These are phyloP conservation scores for Prunus mira DNA, from an alignment of 306 rosid genomes.

Conservation along the genomic window DNA sequence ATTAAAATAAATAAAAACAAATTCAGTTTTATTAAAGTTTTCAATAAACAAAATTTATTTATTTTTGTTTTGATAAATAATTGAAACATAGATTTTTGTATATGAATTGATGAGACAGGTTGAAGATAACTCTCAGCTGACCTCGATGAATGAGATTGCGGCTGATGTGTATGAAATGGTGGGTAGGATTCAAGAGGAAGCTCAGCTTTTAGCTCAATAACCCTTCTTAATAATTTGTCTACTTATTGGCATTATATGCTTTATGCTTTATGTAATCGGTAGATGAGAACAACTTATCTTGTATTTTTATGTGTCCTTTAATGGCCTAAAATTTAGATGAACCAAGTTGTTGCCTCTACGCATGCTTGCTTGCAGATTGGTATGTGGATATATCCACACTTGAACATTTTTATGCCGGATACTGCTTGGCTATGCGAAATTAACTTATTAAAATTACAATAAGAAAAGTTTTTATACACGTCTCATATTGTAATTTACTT, in stretches of 20 bases:
- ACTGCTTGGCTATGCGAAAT: no score
- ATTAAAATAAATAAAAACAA: background rate
- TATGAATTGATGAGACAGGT: conserved; percentile 27
- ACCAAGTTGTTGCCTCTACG: background rate
- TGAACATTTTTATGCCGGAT: no score
- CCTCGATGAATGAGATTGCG: conserved; percentile 42
- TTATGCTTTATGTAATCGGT: background rate
- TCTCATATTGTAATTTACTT: accelerated
- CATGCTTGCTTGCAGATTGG: no score
- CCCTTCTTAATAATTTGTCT: background rate
- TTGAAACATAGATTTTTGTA: background rate
- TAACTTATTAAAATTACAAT: no score
- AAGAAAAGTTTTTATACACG: no score
- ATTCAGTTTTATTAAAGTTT: no score
- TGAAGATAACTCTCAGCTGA: conserved; percentile 32
- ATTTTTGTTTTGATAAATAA: background rate
- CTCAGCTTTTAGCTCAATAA: conserved; percentile 7
- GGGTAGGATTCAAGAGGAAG: conserved; percentile 34
- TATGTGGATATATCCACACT: no score
- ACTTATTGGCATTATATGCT: background rate
- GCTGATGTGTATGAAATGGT: conserved; percentile 43
- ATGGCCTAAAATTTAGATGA: background rate
- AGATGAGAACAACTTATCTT: background rate
- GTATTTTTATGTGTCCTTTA: background rate
- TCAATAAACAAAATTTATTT: background rate